phyloP scores from a whole-genome alignment of 257 asterid genomes.

The Ophiorrhiza pumila region DNA sequence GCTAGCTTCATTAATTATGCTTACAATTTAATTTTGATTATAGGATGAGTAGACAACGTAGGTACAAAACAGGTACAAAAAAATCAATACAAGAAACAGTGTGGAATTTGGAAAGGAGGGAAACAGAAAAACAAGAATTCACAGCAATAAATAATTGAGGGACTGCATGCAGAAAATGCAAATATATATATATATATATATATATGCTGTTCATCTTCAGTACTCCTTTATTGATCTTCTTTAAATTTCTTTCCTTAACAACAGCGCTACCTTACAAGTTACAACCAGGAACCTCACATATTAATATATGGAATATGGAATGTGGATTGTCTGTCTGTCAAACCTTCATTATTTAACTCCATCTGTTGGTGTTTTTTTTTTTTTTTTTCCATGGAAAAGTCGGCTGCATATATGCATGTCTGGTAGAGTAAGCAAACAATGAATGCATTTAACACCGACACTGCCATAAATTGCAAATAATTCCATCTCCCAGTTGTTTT shows the following conservation, averaged over 20 bases:
- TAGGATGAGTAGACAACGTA: background rate
- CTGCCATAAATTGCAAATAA: slow-evolving; percentile 19
- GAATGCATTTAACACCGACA: slow-evolving; percentile 34
- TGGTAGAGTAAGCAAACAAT: background rate
- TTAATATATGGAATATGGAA: too few relatives aligned
- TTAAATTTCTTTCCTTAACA: too few relatives aligned
- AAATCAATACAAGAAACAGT: background rate
- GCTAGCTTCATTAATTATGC: background rate
- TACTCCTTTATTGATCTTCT: too few relatives aligned
- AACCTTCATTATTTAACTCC: background rate
- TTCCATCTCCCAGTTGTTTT: slow-evolving; percentile 10
- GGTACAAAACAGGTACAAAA: slow-evolving; percentile 15
- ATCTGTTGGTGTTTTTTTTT: too few relatives aligned
- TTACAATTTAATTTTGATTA: background rate
- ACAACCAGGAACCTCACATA: too few relatives aligned
- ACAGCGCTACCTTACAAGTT: too few relatives aligned
- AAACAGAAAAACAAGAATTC: slow-evolving; percentile 26
- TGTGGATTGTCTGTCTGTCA: too few relatives aligned
- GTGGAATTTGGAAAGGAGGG: too few relatives aligned
- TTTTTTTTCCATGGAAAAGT: slow-evolving; percentile 22
- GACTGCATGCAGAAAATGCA: background rate
- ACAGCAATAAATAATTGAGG: slow-evolving; percentile 20
- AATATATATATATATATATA: too few relatives aligned
- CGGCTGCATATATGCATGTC: slow-evolving; percentile 5
- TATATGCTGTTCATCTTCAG: too few relatives aligned